These are phyloP conservation scores for Exserohilum rostratum DNA, from an alignment of 2,329 filamentous ascomycete genomes.

Conservation along the genomic window DNA sequence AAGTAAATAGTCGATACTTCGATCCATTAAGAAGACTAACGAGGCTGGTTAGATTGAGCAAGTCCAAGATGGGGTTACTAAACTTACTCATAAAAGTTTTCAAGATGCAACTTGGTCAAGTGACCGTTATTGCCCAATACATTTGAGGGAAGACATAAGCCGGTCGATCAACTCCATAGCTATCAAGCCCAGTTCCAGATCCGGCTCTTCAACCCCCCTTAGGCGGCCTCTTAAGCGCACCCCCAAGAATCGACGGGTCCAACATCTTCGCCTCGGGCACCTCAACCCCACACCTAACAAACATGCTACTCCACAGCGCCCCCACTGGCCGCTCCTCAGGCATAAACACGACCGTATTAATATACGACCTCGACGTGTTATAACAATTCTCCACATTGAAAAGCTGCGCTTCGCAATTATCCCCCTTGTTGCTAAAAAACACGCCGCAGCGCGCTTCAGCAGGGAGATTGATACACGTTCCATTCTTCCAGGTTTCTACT, in stretches of 20 bases:
- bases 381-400: constrained; percentile 39
- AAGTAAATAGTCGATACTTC: too few species aligned
- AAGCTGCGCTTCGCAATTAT: constrained; percentile 44
- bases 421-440: constrained; percentile 42
- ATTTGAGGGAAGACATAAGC: too few species aligned
- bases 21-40: too few species aligned
- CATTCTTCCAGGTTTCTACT: constrained; percentile 33
- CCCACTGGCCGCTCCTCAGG: constrained; percentile 43
- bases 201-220: constrained; percentile 22
- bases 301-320: constrained; percentile 46
- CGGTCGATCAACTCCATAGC: too few species aligned
- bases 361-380: constrained; percentile 36
- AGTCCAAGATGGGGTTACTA: too few species aligned
- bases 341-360: constrained; percentile 47
- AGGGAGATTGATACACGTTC: constrained; percentile 42
- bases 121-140: too few species aligned
- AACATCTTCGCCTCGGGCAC: constrained; percentile 36
- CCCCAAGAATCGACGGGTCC: constrained; percentile 38
- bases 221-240: constrained; percentile 34
- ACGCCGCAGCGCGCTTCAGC: constrained; percentile 42
- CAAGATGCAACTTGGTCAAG: too few species aligned
- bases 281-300: constrained; percentile 40
- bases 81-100: too few species aligned
- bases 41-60: too few species aligned
- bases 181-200: too few species aligned